phyloP scores from a whole-genome alignment of 495 filamentous ascomycete genomes.

The Aspergillus campestris region DNA sequence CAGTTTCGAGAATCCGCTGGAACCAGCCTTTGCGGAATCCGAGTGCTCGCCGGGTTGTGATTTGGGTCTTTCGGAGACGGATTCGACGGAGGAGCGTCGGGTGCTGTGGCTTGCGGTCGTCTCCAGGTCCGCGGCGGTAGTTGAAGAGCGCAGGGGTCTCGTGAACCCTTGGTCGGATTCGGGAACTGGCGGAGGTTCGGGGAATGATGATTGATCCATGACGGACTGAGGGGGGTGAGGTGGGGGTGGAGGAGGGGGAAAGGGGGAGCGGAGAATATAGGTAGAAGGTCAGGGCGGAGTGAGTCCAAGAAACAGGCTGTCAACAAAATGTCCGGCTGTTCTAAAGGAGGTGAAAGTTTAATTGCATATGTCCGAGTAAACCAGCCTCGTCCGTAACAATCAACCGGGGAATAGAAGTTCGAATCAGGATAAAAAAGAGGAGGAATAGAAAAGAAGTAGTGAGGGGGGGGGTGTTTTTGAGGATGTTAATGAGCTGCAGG shows the following conservation, averaged over 20 bases:
- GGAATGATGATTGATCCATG: slow-evolving; percentile 24
- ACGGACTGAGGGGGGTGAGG: slow-evolving; percentile 4
- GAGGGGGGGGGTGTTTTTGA: no score
- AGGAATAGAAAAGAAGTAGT: background rate
- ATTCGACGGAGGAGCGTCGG: slow-evolving; percentile 37
- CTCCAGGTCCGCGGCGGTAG: slow-evolving; percentile 26
- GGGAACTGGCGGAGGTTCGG: slow-evolving; percentile 10
- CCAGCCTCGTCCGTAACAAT: no score
- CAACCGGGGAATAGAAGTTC: no score
- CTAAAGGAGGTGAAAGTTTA: no score
- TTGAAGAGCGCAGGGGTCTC: slow-evolving; percentile 26
- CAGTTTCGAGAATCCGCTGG: slow-evolving; percentile 45
- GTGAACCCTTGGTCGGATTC: slow-evolving; percentile 20
- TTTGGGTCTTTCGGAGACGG: slow-evolving; percentile 33
- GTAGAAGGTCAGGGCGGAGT: background rate
- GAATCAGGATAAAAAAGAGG: background rate
- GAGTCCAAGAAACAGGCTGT: background rate
- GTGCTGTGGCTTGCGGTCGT: slow-evolving; percentile 29
- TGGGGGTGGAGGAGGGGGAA: slow-evolving; percentile 5
- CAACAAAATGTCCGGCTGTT: no score
- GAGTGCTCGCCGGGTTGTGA: slow-evolving; percentile 31
- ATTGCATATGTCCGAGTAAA: no score
- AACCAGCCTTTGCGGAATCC: slow-evolving; percentile 27
- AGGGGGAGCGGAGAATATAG: background rate
- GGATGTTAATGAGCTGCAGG: background rate